Conservation (phyloP, 2,329 filamentous ascomycete genomes). For the Sarocladium kiliense region DNA sequence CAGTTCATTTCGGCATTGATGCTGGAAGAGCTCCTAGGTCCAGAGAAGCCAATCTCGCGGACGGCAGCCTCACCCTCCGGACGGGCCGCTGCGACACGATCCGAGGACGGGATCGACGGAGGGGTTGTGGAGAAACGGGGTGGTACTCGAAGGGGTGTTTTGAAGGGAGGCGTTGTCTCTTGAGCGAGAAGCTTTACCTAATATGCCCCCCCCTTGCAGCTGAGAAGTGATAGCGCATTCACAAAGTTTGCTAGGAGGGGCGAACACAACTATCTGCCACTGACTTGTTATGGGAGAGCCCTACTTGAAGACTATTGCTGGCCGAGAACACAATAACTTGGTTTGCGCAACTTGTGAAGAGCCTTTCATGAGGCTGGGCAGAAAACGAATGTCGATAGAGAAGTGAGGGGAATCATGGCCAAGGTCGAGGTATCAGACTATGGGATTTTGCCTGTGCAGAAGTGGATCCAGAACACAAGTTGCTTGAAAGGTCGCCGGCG, state of each 20-base stretch:
- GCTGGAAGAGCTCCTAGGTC: not conserved
- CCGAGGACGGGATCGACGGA: not conserved
- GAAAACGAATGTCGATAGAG: no score
- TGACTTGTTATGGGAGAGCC: no score
- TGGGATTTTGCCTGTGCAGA: no score
- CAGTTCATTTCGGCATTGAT: conserved; percentile 1
- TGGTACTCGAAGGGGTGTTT: not conserved
- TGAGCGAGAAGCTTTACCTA: not conserved
- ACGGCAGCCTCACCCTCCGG: not conserved
- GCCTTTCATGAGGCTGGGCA: not conserved
- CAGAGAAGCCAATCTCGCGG: not conserved
- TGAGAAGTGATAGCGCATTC: conserved; percentile 8
- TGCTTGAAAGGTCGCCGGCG: no score
- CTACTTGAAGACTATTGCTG: not conserved
- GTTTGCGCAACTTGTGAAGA: not conserved
- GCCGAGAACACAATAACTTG: not conserved
- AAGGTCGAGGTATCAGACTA: no score
- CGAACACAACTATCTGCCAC: not conserved
- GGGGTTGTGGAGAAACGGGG: conserved; percentile 5
- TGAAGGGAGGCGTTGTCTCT: conserved; percentile 1
- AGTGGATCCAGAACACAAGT: no score
- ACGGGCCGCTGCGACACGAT: conserved; percentile 1
- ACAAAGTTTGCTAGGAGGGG: not conserved
- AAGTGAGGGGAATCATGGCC: no score
- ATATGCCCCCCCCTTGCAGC: not conserved